Conservation (phyloP, 1,284 basidiomycete genomes). For the Flammula alnicola region DNA sequence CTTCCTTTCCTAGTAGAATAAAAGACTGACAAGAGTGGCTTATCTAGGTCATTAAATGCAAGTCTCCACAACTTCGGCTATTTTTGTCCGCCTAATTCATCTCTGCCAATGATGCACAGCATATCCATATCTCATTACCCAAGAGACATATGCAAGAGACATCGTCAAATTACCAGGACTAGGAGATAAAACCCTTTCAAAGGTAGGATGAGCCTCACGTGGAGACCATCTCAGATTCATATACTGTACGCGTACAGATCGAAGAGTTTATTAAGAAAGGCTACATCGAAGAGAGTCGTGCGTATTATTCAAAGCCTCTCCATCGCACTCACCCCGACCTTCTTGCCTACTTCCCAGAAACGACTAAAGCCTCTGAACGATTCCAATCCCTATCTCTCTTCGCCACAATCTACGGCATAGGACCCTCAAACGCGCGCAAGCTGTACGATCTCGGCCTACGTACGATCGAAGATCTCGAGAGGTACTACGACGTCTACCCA, state of each 20-base stretch:
- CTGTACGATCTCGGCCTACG: constrained; percentile 66
- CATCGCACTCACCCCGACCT: background rate
- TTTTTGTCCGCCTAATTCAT: constrained; percentile 2
- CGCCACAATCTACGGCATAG: constrained; percentile 73
- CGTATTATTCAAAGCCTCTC: constrained; percentile 57
- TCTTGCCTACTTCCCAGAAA: constrained; percentile 40
- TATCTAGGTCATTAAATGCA: constrained; percentile 66
- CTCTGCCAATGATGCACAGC: too few species aligned
- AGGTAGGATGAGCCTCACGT: constrained; percentile 44
- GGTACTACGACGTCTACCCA: constrained; percentile 58
- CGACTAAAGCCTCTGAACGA: constrained; percentile 50
- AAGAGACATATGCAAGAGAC: constrained; percentile 45
- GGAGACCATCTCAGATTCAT: constrained; percentile 30
- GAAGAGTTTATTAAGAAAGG: constrained; percentile 63
- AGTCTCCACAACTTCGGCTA: constrained; percentile 14
- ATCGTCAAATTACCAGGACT: constrained; percentile 60
- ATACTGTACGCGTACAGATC: constrained; percentile 49
- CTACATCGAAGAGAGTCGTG: constrained; percentile 63
- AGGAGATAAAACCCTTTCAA: constrained; percentile 61
- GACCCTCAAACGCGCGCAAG: constrained; percentile 64
- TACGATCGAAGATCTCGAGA: constrained; percentile 63
- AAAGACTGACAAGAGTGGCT: background rate
- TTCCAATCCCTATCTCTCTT: constrained; percentile 63
- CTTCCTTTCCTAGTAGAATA: background rate
- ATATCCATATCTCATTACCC: constrained; percentile 60